phyloP scores from a whole-genome alignment of 2,329 filamentous ascomycete genomes.

The Colletotrichum tofieldiae region DNA sequence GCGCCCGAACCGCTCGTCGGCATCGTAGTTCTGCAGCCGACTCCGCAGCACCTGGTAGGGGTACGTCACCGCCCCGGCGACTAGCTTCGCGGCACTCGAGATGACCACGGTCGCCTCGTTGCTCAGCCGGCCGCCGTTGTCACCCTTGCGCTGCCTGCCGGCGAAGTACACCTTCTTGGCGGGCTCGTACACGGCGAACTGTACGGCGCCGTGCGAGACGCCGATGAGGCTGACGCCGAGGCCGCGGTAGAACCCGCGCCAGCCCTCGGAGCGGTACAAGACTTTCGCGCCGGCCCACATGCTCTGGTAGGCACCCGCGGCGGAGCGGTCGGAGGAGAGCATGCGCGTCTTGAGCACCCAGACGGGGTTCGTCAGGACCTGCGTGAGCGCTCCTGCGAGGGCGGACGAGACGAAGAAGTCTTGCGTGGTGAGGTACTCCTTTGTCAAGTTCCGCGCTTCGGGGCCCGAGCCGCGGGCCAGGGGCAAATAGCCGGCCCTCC shows the following conservation, averaged over 20 bases:
- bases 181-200: slow-evolving; percentile 95
- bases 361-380: slow-evolving; percentile 91
- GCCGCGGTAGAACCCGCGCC: slow-evolving; percentile 88
- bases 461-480: slow-evolving; percentile 29
- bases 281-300: slow-evolving; percentile 80
- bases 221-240: slow-evolving; percentile 87
- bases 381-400: slow-evolving; percentile 80
- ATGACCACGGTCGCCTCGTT: slow-evolving; percentile 86
- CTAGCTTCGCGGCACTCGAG: slow-evolving; percentile 86
- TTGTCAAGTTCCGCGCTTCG: slow-evolving; percentile 45
- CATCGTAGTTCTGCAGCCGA: slow-evolving; percentile 90
- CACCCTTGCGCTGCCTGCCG: slow-evolving; percentile 48
- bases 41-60: slow-evolving; percentile 95
- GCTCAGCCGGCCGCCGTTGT: slow-evolving; percentile 61
- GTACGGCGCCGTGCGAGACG: slow-evolving; percentile 92
- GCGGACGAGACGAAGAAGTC: slow-evolving; percentile 89
- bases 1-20: slow-evolving; percentile 80
- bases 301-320: slow-evolving; percentile 84
- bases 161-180: slow-evolving; percentile 71
- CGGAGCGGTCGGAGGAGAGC: slow-evolving; percentile 84
- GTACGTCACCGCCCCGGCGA: slow-evolving; percentile 92
- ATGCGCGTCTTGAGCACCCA: slow-evolving; percentile 99
- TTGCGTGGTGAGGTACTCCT: slow-evolving; percentile 66
- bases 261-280: slow-evolving; percentile 80
- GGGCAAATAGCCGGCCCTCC: slow-evolving; percentile 48